Evolutionary conservation across 768 basidiomycete genomes (phyloP), one percentile per base, ranked within the genome.

Genomic region (Pleurotus eryngii): DNA sequence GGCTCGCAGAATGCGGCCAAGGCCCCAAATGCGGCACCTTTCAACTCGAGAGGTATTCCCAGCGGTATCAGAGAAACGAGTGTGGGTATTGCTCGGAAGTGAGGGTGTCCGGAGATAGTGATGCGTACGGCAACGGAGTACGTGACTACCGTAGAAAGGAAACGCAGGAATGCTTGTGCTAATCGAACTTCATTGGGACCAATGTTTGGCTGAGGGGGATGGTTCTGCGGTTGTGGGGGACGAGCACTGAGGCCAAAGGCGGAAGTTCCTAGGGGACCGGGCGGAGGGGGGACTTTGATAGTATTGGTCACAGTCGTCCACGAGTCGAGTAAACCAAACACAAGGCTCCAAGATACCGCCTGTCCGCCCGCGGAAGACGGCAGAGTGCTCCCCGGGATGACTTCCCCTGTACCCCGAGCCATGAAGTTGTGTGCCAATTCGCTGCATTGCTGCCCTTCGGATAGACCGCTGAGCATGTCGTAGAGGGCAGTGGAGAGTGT

Each of bases 341-440:
- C 83, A 0, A 81, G 77, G 3, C 72, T 74, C 94, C 94, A 96
- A 0, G 92, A 91, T 38, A 92, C 81, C 3, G 85, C 77, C 4
- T 83, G 79, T 1, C 79, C 80, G 2, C 74, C 73, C 15, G 37
- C 38, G 2, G 80, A 76, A 4, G 81, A 76, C 0, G 83, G 75
- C 5, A 86, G 60, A 20, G 76, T 77, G 60, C 81, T 84, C 22
- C 86, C 84, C 1, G 84, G 79, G 42, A 90, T 69, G 4, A 87
- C 80, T 60, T 90, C 89, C 1, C 82, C 84, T 1, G 83, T 83
- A n/a, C 86, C 88, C 38, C 87, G 76, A 14, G 86, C 87, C 68
- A 97, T 81, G 69, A 95, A 95, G 69, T 95, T 94, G 74, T 92
- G 92, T 0, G 91, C 88, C 9, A 91, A 76, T 64, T 92, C 89